Evolutionary conservation across 441 rosid species (phyloP), one percentile per base, ranked within the genome.

Genomic region (Biscutella laevigata): DNA sequence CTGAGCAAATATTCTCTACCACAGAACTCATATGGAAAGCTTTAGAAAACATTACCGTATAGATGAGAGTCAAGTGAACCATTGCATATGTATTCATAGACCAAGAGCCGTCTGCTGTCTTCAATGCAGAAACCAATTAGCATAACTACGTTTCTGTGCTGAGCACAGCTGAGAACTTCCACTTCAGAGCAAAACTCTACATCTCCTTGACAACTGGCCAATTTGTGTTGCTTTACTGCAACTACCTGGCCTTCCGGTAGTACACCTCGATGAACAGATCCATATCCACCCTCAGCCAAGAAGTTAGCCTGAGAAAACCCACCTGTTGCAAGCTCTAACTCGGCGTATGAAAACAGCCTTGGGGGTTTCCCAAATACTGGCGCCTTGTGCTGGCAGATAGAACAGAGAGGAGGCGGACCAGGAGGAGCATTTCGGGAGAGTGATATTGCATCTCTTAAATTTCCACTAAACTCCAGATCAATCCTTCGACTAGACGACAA

Each of bases 281-380:
- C 99, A 77, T 79, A 92, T 15, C 99, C 97, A 62, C 99, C 99
- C 62, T 88, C 97, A 27, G 99, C 97, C 81, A 92, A 79, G 83
- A 92, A 92, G 71, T 92, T 92, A 61, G 83, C 90, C 57, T 76
- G 76, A 15, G 96, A 88, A 74, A 92, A 92, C 66, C 92, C 90
- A 64, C 84, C 87, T 10, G 99, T 94, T 37, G 99, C 97, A 64
- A 83, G 83, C 68, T 88, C 99, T 72, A 94, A 59, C 67, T 94
- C 97, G 1, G 92, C 76, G 44, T 79, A 94, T 52, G 85, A 71
- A 73, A 94, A 94, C 87, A 95, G 82, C 74, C 88, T 81, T 1
- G 99, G 97, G 0, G 99, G 99, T 59, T 86, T 88, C 60, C 99
- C 99, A 72, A 94, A 94, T 3, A 84, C 82, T 0, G 99, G 99